Percentiles rank a stretch among this genome's conserved stretches.
Conservation (phyloP, 2,329 filamentous ascomycete species). For the Colletotrichum musicola region DNA sequence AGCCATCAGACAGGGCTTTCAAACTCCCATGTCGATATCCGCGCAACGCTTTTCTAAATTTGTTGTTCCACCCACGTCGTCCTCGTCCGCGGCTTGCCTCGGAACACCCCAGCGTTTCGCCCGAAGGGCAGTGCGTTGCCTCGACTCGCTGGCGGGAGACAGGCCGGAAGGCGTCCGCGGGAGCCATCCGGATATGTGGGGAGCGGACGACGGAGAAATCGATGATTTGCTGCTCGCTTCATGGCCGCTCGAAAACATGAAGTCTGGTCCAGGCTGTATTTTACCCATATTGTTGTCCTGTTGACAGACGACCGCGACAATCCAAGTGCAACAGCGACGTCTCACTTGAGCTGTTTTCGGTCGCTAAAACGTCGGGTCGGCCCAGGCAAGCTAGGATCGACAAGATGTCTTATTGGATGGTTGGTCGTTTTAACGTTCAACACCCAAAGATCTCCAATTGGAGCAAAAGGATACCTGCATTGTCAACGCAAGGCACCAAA, state of each 20-base stretch:
- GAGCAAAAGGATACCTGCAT: no score
- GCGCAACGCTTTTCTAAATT: background rate
- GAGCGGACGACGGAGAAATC: background rate
- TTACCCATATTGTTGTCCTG: constrained; percentile 3
- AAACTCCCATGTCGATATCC: constrained; percentile 8
- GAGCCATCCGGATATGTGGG: constrained; percentile 9
- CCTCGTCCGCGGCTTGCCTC: constrained; percentile 8
- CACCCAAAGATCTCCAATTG: no score
- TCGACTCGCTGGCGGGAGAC: background rate
- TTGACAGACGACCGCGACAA: constrained; percentile 5
- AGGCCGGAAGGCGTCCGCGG: background rate
- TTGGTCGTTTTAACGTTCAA: no score
- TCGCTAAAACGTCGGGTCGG: constrained; percentile 8
- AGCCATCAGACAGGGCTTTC: background rate
- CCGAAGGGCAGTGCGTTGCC: background rate
- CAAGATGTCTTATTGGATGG: background rate
- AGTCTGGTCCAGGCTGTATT: background rate
- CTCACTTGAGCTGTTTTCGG: constrained; percentile 1
- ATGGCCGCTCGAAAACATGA: background rate
- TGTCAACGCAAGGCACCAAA: no score
- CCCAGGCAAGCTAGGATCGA: background rate
- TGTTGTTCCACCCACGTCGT: background rate
- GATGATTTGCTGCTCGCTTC: background rate
- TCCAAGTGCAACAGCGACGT: constrained; percentile 2
- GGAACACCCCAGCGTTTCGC: background rate